Evolutionary conservation across 495 filamentous ascomycete genomes (phyloP), one percentile per base, ranked within the genome.

Genomic region (Clohesyomyces aquaticus): DNA sequence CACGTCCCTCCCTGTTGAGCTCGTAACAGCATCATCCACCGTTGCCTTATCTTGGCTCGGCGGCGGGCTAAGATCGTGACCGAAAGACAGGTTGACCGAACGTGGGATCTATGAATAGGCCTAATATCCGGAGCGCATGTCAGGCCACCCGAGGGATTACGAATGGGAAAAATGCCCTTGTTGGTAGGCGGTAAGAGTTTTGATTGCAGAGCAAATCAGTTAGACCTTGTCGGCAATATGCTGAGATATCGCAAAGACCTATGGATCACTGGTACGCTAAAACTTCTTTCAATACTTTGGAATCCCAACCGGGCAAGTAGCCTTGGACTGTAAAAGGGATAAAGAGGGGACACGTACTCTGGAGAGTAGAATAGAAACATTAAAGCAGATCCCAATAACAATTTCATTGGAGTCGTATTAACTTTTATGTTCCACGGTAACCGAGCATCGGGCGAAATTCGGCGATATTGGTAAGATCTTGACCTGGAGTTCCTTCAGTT

Each of bases 91-190:
- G 16, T 45, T 38, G 8, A 12, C 29, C 58, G 21, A 54, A 61
- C 59, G 59, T 63, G 43, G 50, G 51, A 53, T 1, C 59, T 63
- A 63, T 63, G 50, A 52, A 55, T 63, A 55, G 59, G 12, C 14
- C 21, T 38, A 55, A 63, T 63, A 46, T 63, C 23, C 32, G 18
- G 38, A 22, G 52, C 28, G 14, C 42, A 29, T 41, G 52, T 32
- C 35, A 23, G 26, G 26, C 51, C 21, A 9, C 22, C 22, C 38
- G 25, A 58, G 49, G n/a, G n/a, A 14, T 16, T 23, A 4, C 10
- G 9, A 52, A 19, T 27, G 49, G 22, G 28, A 23, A 29, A n/a
- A 52, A 52, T 52, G 49, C 49, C 49, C 6, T 28, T 4, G 4
- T 29, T 32, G 14, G 10, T 29, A 19, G 14, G 43, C 12, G 8